Evolutionary conservation across 805 yeast genomes (phyloP).

Genomic region (Wickerhamomyces strasburgensis): DNA sequence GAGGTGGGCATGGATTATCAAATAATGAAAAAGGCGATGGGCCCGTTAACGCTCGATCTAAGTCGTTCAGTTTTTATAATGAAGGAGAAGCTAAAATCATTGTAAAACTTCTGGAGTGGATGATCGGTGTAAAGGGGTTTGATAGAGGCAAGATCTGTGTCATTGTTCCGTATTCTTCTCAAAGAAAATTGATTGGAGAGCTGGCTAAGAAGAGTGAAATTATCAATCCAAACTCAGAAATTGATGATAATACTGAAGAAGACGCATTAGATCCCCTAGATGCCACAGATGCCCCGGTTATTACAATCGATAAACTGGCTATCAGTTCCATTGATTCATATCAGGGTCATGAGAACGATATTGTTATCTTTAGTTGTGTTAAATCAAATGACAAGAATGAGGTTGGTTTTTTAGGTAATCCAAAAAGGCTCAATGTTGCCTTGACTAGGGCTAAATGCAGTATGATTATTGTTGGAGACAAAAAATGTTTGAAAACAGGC

Average conservation of each 20-base stretch:
- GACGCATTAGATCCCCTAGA: conserved; percentile 37
- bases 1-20: conserved; percentile 36
- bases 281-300: conserved; percentile 14
- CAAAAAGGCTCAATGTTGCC: conserved; percentile 65
- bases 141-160: conserved; percentile 51
- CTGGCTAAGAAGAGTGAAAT: conserved; percentile 43
- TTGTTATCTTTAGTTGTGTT: conserved; percentile 70
- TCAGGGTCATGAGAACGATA: conserved; percentile 84
- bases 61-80: conserved; percentile 61
- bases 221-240: conserved; percentile 49
- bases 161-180: conserved; percentile 75
- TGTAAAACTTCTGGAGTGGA: conserved; percentile 39
- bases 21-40: conserved; percentile 46
- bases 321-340: conserved; percentile 73
- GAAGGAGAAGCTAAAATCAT: conserved; percentile 46
- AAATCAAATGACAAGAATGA: conserved; percentile 50
- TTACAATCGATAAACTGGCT: conserved; percentile 39
- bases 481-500: conserved; percentile 45
- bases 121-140: conserved; percentile 52
- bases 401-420: conserved; percentile 60
- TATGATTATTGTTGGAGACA: conserved; percentile 55
- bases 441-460: conserved; percentile 66
- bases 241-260: conserved; percentile 48
- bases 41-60: conserved; percentile 38
- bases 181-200: conserved; percentile 56